Percentiles rank a stretch among this genome's conserved stretches.
Conservation (phyloP, 768 basidiomycete species). For the Boletellus ananas region DNA sequence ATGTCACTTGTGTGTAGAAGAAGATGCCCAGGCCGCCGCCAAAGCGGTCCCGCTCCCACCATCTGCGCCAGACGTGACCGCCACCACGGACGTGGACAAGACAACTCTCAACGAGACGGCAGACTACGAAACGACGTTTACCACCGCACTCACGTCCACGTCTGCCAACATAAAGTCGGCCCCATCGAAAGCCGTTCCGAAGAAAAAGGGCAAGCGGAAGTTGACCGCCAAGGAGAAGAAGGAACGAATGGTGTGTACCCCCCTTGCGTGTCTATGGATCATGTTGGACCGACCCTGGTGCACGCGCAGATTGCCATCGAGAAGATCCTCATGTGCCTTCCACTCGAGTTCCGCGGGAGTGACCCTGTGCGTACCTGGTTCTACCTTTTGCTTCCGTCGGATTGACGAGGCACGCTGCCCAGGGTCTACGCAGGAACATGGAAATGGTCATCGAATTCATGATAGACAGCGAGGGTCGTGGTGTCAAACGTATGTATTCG, state of each 20-base stretch:
- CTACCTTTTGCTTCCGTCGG: not conserved
- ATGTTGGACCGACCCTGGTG: too few species aligned
- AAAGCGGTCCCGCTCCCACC: slow-evolving; percentile 37
- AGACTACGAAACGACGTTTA: slow-evolving; percentile 35
- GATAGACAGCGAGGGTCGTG: slow-evolving; percentile 57
- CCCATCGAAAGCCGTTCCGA: slow-evolving; percentile 39
- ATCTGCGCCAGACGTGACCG: slow-evolving; percentile 6
- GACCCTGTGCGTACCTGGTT: slow-evolving; percentile 62
- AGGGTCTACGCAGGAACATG: slow-evolving; percentile 75
- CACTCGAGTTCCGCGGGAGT: slow-evolving; percentile 86
- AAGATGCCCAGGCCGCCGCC: slow-evolving; percentile 49
- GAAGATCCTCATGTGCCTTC: slow-evolving; percentile 68
- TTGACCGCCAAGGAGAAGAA: slow-evolving; percentile 79
- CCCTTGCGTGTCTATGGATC: not conserved
- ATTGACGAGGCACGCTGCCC: not conserved
- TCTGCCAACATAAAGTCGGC: slow-evolving; percentile 38
- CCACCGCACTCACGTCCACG: slow-evolving; percentile 21
- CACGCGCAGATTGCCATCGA: slow-evolving; percentile 54
- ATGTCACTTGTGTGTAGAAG: slow-evolving; percentile 41
- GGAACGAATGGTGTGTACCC: slow-evolving; percentile 61
- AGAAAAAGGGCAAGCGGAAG: slow-evolving; percentile 61
- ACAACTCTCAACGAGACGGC: slow-evolving; percentile 28
- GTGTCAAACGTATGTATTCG: slow-evolving; percentile 54
- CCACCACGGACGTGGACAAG: slow-evolving; percentile 28
- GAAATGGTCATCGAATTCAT: slow-evolving; percentile 77